Percentiles rank a stretch among this genome's conserved stretches.
phyloP scores from a whole-genome alignment of 164 flowering plant genomes.

The Aristolochia californica region DNA sequence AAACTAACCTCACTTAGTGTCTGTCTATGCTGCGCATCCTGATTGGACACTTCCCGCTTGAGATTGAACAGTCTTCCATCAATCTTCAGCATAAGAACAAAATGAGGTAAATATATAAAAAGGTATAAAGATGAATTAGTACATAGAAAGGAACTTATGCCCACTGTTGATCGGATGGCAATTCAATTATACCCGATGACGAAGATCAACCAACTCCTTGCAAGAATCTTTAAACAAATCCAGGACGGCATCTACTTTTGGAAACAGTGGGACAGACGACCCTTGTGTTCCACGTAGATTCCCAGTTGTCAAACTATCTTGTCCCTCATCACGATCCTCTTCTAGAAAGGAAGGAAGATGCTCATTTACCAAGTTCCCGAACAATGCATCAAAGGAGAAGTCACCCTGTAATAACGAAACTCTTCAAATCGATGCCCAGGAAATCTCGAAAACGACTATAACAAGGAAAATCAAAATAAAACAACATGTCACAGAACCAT shows the following conservation, averaged over 20 bases:
- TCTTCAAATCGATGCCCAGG: not conserved
- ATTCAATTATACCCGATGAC: slow-evolving; percentile 42
- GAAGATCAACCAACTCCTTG: slow-evolving; percentile 74
- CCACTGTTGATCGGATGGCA: no score
- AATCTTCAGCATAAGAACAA: slow-evolving; percentile 36
- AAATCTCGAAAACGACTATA: not conserved
- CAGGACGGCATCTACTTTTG: slow-evolving; percentile 84
- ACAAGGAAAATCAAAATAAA: not conserved
- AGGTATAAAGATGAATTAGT: no score
- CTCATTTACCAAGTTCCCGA: slow-evolving; percentile 85
- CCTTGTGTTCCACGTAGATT: slow-evolving; percentile 42
- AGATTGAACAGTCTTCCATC: slow-evolving; percentile 66
- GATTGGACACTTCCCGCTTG: slow-evolving; percentile 76
- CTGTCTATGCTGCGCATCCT: slow-evolving; percentile 85
- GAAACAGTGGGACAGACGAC: slow-evolving; percentile 54
- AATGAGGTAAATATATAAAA: no score
- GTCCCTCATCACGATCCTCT: slow-evolving; percentile 69
- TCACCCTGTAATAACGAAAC: slow-evolving; percentile 47
- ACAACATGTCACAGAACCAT: not conserved
- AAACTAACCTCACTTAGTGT: slow-evolving; percentile 85
- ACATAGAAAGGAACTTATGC: no score
- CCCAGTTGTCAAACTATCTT: slow-evolving; percentile 62
- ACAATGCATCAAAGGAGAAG: slow-evolving; percentile 94
- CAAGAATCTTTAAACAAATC: slow-evolving; percentile 80
- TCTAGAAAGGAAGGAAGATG: slow-evolving; percentile 73